These are phyloP conservation scores for Aureobasidium sp. DNA, from an alignment of 2,329 filamentous ascomycete species.

Conservation along the genomic window DNA sequence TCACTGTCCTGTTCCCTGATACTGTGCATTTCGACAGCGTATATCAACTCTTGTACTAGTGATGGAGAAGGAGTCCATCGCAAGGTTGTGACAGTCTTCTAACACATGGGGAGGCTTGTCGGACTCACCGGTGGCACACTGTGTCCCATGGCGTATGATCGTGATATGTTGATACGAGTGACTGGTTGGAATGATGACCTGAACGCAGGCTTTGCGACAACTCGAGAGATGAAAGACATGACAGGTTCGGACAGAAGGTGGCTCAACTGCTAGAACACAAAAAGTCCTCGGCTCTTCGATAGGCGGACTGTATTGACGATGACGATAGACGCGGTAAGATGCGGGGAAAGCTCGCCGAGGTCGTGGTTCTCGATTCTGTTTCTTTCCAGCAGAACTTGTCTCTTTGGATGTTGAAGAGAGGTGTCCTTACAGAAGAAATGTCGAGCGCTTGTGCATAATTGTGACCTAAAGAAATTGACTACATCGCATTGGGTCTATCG, in stretches of 20 bases:
- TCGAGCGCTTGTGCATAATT: background rate
- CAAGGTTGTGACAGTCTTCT: too few species aligned
- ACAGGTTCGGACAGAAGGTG: background rate
- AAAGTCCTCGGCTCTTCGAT: conserved; percentile 4
- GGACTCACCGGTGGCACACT: conserved; percentile 34
- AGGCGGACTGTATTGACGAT: background rate
- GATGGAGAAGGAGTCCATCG: too few species aligned
- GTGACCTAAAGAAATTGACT: background rate
- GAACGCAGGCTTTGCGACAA: conserved; percentile 14
- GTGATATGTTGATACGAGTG: conserved; percentile 30
- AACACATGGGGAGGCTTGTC: too few species aligned
- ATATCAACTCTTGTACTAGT: too few species aligned
- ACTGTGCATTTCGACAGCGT: too few species aligned
- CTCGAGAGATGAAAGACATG: conserved; percentile 13
- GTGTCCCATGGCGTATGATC: conserved; percentile 40
- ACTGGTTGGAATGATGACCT: conserved; percentile 20
- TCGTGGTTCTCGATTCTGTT: background rate
- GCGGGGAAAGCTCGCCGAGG: conserved; percentile 16
- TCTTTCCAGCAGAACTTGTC: background rate
- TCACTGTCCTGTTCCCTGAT: too few species aligned
- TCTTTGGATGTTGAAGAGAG: background rate
- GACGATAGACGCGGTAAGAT: background rate
- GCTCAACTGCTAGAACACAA: background rate
- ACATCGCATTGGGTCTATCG: background rate
- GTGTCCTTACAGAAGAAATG: too few species aligned